phyloP scores from a whole-genome alignment of 192 early-diverging fungal genomes.

The Phycomyces nitens region DNA sequence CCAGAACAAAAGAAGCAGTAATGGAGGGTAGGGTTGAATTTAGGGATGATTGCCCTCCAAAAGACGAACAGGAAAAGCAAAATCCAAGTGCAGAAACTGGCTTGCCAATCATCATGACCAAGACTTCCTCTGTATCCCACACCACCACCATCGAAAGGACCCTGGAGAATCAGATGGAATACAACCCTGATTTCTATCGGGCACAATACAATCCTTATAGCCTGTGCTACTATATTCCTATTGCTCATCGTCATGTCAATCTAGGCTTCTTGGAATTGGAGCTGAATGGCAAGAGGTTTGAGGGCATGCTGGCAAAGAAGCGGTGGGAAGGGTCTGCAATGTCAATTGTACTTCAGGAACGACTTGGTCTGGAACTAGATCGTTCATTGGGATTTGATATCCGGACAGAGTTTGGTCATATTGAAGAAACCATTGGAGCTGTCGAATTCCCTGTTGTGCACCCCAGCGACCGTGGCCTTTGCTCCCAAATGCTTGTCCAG shows the following conservation, averaged over 20 bases:
- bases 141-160: too few species aligned
- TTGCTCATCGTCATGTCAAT: conserved; percentile 6
- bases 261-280: conserved; percentile 10
- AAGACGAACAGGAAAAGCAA: too few species aligned
- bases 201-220: not conserved
- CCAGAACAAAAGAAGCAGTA: too few species aligned
- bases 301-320: conserved; percentile 7
- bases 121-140: too few species aligned
- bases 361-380: conserved; percentile 1
- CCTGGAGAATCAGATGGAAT: too few species aligned
- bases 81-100: too few species aligned
- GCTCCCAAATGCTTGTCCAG: conserved; percentile 3
- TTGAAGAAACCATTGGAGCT: conserved; percentile 10
- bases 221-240: conserved; percentile 8
- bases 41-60: too few species aligned
- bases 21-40: too few species aligned
- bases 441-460: conserved; percentile 10
- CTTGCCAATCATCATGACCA: too few species aligned
- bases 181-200: too few species aligned
- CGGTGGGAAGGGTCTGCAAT: conserved; percentile 13
- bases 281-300: not conserved
- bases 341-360: not conserved
- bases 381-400: not conserved
- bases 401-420: not conserved
- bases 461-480: not conserved